Percentiles rank a stretch among this genome's conserved stretches.
These are phyloP conservation scores for Cryptococcus maquisensis DNA, from an alignment of 1,284 basidiomycete species.

Conservation along the genomic window DNA sequence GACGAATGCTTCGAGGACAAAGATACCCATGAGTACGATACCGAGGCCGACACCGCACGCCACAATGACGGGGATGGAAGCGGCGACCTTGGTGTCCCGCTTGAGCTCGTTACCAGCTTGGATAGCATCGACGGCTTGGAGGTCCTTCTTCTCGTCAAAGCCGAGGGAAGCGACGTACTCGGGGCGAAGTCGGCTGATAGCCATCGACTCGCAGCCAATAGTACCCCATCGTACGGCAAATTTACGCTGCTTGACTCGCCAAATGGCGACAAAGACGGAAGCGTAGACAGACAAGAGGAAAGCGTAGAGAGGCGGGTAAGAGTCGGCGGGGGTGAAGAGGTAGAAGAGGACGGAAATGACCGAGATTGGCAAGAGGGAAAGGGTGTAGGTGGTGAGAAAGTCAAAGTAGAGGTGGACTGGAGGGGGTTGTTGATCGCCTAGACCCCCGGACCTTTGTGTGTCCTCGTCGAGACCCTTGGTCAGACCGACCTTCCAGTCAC, in stretches of 20 bases:
- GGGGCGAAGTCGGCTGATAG: constrained; percentile 69
- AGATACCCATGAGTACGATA: constrained; percentile 69
- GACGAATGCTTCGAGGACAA: constrained; percentile 83
- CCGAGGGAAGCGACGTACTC: constrained; percentile 56
- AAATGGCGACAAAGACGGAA: constrained; percentile 78
- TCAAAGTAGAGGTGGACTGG: constrained; percentile 85
- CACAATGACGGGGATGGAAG: constrained; percentile 72
- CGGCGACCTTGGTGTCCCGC: constrained; percentile 68
- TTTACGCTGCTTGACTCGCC: constrained; percentile 76
- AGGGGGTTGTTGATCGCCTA: constrained; percentile 64
- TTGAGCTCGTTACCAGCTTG: constrained; percentile 51
- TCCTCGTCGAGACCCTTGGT: constrained; percentile 53
- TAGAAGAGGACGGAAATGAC: constrained; percentile 40
- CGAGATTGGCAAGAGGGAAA: constrained; percentile 60
- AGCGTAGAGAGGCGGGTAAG: constrained; percentile 76
- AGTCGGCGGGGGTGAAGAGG: constrained; percentile 53
- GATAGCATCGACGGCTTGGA: constrained; percentile 21
- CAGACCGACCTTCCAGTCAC: constrained; percentile 57
- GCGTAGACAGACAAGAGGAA: constrained; percentile 72
- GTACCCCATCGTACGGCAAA: constrained; percentile 77
- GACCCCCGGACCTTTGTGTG: constrained; percentile 39
- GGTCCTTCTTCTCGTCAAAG: constrained; percentile 31
- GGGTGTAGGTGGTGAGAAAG: constrained; percentile 79
- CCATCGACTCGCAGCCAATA: constrained; percentile 60
- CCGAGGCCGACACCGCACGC: constrained; percentile 69